Percentiles rank a stretch among this genome's conserved stretches.
Conservation (phyloP, 164 flowering plant species). For the Vitis amurensis region DNA sequence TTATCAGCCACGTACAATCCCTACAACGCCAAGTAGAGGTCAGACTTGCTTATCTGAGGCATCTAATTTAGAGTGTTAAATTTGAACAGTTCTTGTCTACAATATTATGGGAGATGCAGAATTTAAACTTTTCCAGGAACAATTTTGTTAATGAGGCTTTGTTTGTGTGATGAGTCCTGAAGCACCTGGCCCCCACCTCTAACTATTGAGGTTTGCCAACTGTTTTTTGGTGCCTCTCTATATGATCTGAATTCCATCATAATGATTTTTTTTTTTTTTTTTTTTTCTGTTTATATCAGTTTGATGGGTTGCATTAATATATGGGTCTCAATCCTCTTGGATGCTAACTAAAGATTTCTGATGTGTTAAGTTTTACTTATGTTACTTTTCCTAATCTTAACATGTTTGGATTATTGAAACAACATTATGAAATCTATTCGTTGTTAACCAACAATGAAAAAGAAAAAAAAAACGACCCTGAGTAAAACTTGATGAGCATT, state of each 20-base stretch:
- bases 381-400: not conserved
- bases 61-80: constrained; percentile 1
- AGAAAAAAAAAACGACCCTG: too few relatives aligned
- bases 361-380: not conserved
- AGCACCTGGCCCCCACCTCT: too few relatives aligned
- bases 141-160: too few relatives aligned
- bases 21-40: constrained; percentile 96
- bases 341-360: not conserved
- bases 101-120: not conserved
- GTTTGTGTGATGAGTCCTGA: too few relatives aligned
- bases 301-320: not conserved
- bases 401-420: not conserved
- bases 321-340: not conserved
- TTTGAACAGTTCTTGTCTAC: not conserved
- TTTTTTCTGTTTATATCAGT: not conserved
- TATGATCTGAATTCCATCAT: too few relatives aligned
- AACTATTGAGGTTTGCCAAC: not conserved
- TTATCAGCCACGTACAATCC: constrained; percentile 87
- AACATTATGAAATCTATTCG: not conserved
- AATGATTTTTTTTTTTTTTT: too few relatives aligned
- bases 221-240: not conserved
- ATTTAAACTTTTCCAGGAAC: too few relatives aligned
- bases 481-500: not conserved
- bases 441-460: not conserved
- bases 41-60: constrained; percentile 15